Evolutionary conservation across 192 early-diverging fungal species (phyloP), one percentile per base, ranked within the genome.

Genomic region (Coemansia sp.): DNA sequence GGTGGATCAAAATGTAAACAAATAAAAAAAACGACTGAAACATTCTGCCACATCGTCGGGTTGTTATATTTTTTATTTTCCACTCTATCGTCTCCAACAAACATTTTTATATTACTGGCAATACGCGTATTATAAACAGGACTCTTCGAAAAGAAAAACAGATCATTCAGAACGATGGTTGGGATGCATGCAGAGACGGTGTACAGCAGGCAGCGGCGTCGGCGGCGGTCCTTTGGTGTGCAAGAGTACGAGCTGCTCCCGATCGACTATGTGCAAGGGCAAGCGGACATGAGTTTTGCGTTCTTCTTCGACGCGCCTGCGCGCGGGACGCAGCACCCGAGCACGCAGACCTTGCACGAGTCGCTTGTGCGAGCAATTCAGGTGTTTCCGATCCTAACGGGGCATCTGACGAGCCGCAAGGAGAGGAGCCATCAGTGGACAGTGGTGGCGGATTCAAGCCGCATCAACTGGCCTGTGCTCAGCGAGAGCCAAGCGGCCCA

Each of bases 231-330:
- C 2, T 5, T 57, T 19, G 55, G 34, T 9, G 34, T 57, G 2
- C 76, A 70, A 14, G 64, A 70, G 17, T 59, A 66, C 15, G 63
- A 63, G 10, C 60, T 78, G 3, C 60, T 72, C 1, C 61, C 70
- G 57, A 73, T 78, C 7, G 75, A 78, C 41, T 69, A 54, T 25
- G 75, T 71, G 17, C 75, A 78, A 19, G 75, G 75, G 6, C 40
- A 45, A 23, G 53, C 75, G 9, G 75, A 78, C 32, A 23, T 78
- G 19, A 78, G 73, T 49, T 78, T 73, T 69, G 70, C 46, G 11
- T 66, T 78, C 33, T 78, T 69, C 53, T 78, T 56, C 57, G 45
- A 25, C 17, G 10, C 62, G 7, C 52, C 62, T 17, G 19, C 57
- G 13, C 45, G 23, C 11, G 53, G 61, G 17, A 61, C 65, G 13